phyloP scores from a whole-genome alignment of 2,329 filamentous ascomycete species.

The Bipolaris oryzae region DNA sequence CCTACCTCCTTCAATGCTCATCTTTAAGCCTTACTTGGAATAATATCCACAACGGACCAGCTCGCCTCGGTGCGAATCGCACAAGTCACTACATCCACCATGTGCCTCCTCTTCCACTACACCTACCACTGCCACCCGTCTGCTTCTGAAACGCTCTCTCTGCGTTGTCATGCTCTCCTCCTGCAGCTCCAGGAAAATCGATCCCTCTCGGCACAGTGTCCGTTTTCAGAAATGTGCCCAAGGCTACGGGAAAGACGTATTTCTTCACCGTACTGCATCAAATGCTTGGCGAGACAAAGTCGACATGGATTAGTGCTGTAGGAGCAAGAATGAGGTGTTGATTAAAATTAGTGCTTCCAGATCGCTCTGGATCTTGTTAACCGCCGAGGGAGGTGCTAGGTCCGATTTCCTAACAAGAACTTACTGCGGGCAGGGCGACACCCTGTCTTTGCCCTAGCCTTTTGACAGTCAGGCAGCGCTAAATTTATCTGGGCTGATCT shows the following conservation, averaged over 20 bases:
- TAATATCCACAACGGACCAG: not conserved
- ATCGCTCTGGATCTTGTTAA: not conserved
- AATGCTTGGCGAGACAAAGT: slow-evolving; percentile 15
- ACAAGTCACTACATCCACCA: not conserved
- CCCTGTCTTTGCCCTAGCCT: not conserved
- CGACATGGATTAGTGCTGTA: slow-evolving; percentile 1
- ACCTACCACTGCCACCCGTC: slow-evolving; percentile 22
- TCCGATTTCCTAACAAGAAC: not conserved
- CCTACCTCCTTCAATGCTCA: not conserved
- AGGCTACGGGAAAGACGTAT: slow-evolving; percentile 27
- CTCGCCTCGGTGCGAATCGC: not conserved
- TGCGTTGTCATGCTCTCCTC: slow-evolving; percentile 19
- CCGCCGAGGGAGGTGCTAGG: not conserved
- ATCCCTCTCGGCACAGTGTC: slow-evolving; percentile 8
- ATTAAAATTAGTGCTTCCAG: not conserved
- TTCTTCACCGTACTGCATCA: slow-evolving; percentile 23
- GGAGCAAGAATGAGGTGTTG: not conserved
- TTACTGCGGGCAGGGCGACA: not conserved
- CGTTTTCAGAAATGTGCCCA: slow-evolving; percentile 16
- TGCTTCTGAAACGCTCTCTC: slow-evolving; percentile 24
- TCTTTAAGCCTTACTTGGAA: not conserved
- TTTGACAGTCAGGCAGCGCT: not conserved
- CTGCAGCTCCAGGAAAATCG: not conserved
- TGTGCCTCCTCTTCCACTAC: slow-evolving; percentile 29
- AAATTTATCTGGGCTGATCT: not conserved